Percentiles rank a stretch among this genome's conserved stretches.
Evolutionary conservation across 306 rosid species (phyloP).

Genomic region (Morella rubra): DNA sequence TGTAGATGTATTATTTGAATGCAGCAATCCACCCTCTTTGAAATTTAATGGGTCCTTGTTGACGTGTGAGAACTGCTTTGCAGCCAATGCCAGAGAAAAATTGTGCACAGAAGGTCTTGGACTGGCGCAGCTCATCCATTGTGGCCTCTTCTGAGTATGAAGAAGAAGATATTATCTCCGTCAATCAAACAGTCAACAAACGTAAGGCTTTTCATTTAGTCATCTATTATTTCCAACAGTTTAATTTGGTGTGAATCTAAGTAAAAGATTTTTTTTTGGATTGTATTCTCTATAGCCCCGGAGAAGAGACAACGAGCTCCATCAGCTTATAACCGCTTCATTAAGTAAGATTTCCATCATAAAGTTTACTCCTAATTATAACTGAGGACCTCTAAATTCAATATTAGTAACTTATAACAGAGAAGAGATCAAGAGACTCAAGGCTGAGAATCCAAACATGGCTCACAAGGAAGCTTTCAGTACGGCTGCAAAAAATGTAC

Average conservation of each 20-base stretch:
- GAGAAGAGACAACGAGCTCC: slow-evolving; percentile 97
- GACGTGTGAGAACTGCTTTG: background rate
- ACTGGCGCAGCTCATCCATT: slow-evolving; percentile 36
- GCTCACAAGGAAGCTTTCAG: slow-evolving; percentile 95
- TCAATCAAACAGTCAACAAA: slow-evolving; percentile 58
- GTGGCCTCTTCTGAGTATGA: slow-evolving; percentile 63
- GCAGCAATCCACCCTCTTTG: background rate
- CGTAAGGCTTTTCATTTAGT: slow-evolving; percentile 39
- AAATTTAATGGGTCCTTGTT: background rate
- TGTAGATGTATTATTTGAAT: background rate
- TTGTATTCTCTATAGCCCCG: slow-evolving; percentile 55
- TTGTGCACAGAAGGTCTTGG: slow-evolving; percentile 43
- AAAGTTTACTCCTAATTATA: background rate
- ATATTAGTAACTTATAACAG: slow-evolving; percentile 41
- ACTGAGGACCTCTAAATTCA: slow-evolving; percentile 6
- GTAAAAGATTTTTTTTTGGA: slow-evolving; percentile 3
- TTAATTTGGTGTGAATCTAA: slow-evolving; percentile 5
- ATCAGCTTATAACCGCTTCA: slow-evolving; percentile 88
- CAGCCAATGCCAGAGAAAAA: slow-evolving; percentile 58
- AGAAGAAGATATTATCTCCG: slow-evolving; percentile 55
- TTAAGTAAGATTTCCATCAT: slow-evolving; percentile 57
- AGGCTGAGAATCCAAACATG: slow-evolving; percentile 79
- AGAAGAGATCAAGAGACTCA: slow-evolving; percentile 92
- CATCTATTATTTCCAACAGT: background rate
- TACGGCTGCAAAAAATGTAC: slow-evolving; percentile 85